Conservation (phyloP, 352 stramenopile genomes). For the Thalassiosira livingstoniorum region DNA sequence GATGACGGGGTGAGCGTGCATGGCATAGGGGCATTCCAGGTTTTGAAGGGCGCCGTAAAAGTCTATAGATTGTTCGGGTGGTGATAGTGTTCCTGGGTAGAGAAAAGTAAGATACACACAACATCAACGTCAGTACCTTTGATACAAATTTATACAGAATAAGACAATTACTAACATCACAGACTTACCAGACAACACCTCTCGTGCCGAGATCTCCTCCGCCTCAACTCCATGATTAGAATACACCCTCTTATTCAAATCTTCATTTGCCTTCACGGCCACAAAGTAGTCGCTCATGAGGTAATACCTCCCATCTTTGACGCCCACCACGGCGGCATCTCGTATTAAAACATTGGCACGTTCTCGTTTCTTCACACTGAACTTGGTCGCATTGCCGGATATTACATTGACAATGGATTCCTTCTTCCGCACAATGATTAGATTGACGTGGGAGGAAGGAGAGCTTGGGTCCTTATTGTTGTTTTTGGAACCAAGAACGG, state of each 20-base stretch:
- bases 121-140: too few relatives aligned
- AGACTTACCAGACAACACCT: conserved; percentile 52
- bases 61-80: conserved; percentile 56
- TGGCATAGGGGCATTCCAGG: conserved; percentile 55
- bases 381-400: conserved; percentile 39
- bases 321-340: conserved; percentile 45
- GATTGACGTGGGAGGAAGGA: conserved; percentile 25
- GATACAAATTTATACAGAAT: too few relatives aligned
- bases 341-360: conserved; percentile 41
- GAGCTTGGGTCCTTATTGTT: conserved; percentile 2
- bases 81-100: conserved; percentile 34
- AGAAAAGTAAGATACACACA: too few relatives aligned
- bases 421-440: conserved; percentile 55
- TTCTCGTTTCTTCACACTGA: conserved; percentile 37
- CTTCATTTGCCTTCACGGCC: conserved; percentile 40
- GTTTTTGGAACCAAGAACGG: conserved; percentile 29
- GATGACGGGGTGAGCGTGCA: conserved; percentile 54
- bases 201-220: conserved; percentile 34
- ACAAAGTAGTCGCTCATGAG: conserved; percentile 32
- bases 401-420: conserved; percentile 38
- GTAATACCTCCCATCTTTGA: conserved; percentile 34
- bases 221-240: conserved; percentile 1
- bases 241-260: conserved; percentile 49
- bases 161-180: too few relatives aligned
- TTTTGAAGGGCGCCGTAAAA: conserved; percentile 59